phyloP scores from a whole-genome alignment of 2,329 filamentous ascomycete species.

The Monilinia polystroma region DNA sequence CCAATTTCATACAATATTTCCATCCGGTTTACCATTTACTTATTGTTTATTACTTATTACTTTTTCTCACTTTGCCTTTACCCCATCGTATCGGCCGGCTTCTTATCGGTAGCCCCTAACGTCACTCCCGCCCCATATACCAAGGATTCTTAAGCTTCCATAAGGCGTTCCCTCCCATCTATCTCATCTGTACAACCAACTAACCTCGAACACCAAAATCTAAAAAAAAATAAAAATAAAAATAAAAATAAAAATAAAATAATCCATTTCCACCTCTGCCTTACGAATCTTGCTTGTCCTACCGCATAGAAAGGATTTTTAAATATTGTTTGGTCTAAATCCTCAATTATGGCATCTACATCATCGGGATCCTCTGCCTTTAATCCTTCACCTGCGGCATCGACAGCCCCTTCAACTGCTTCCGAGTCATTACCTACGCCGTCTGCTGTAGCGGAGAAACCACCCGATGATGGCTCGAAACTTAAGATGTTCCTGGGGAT shows the following conservation, averaged over 20 bases:
- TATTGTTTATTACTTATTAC: background rate
- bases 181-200: constrained; percentile 17
- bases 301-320: background rate
- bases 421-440: constrained; percentile 32
- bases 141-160: background rate
- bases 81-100: constrained; percentile 16
- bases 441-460: constrained; percentile 49
- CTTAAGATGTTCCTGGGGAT: constrained; percentile 86
- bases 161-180: background rate
- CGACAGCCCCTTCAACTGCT: constrained; percentile 34
- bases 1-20: no score
- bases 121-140: constrained; percentile 5
- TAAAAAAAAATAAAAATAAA: background rate
- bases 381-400: constrained; percentile 33
- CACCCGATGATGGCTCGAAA: constrained; percentile 79
- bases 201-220: constrained; percentile 3
- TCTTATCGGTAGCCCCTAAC: constrained; percentile 17
- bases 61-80: background rate
- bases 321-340: background rate
- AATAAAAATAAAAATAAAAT: no score
- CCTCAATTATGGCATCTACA: constrained; percentile 35
- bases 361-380: constrained; percentile 34
- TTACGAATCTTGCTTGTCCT: background rate
- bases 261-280: background rate
- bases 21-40: no score